These are phyloP conservation scores for Myochromella boudieri DNA, from an alignment of 768 basidiomycete species.

Conservation along the genomic window DNA sequence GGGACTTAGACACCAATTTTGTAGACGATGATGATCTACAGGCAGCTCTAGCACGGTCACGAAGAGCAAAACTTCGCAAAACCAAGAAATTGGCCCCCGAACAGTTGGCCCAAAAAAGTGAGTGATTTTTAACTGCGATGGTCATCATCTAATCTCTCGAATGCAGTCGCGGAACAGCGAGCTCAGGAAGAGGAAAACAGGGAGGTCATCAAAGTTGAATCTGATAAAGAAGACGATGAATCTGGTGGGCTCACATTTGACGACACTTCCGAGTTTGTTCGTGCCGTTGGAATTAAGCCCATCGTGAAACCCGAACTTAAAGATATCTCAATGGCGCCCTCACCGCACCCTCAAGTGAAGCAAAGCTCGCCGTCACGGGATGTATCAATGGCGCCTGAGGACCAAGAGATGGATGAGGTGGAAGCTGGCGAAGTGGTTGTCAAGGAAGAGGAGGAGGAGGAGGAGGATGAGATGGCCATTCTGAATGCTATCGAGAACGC, in stretches of 20 bases:
- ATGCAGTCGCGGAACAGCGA: slow-evolving; percentile 64
- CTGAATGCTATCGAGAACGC: slow-evolving; percentile 75
- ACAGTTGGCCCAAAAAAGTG: slow-evolving; percentile 77
- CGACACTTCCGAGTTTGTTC: slow-evolving; percentile 96
- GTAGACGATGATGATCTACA: slow-evolving; percentile 99
- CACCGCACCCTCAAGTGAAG: slow-evolving; percentile 24
- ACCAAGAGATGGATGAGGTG: slow-evolving; percentile 68
- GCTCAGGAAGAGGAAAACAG: slow-evolving; percentile 45
- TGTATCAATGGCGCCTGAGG: slow-evolving; percentile 56
- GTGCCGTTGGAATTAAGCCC: slow-evolving; percentile 73
- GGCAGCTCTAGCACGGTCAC: slow-evolving; percentile 82
- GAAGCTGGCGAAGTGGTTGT: slow-evolving; percentile 81
- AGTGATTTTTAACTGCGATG: slow-evolving; percentile 22
- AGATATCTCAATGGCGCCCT: slow-evolving; percentile 26
- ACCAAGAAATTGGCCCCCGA: slow-evolving; percentile 77
- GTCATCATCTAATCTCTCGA: slow-evolving; percentile 5
- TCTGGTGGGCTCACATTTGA: slow-evolving; percentile 80
- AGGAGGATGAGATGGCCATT: slow-evolving; percentile 70
- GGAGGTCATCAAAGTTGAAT: slow-evolving; percentile 32
- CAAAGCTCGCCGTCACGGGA: slow-evolving; percentile 47
- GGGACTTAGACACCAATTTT: slow-evolving; percentile 84
- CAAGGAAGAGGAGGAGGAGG: slow-evolving; percentile 78
- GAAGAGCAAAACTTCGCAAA: slow-evolving; percentile 80
- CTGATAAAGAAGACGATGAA: slow-evolving; percentile 41
- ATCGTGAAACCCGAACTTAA: slow-evolving; percentile 47